Percentiles rank a stretch among this genome's conserved stretches.
Conservation (phyloP, 1,284 basidiomycete species). For the Exsudoporus floridanus region DNA sequence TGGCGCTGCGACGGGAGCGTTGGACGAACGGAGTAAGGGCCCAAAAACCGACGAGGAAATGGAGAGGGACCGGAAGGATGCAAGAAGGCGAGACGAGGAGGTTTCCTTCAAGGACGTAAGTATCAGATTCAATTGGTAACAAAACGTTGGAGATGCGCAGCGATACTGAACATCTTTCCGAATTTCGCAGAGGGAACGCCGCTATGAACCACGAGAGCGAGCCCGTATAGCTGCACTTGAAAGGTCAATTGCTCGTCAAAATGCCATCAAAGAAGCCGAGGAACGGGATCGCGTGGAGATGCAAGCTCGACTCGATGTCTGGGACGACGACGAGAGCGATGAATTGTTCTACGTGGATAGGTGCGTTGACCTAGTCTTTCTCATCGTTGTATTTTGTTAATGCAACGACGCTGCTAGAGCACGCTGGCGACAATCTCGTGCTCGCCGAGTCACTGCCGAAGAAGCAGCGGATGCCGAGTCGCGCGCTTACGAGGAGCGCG, state of each 20-base stretch:
- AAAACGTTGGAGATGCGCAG: background rate
- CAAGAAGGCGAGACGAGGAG: conserved; percentile 73
- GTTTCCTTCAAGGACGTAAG: conserved; percentile 81
- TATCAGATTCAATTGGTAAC: conserved; percentile 17
- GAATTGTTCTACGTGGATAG: conserved; percentile 85
- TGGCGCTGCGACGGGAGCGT: conserved; percentile 28
- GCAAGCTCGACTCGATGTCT: conserved; percentile 69
- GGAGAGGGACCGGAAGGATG: conserved; percentile 74
- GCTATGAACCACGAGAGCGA: conserved; percentile 57
- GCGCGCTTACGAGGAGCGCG: conserved; percentile 76
- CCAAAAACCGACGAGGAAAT: conserved; percentile 83
- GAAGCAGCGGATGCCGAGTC: conserved; percentile 82
- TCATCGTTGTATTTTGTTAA: background rate
- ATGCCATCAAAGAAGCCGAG: conserved; percentile 70
- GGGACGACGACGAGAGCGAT: conserved; percentile 90
- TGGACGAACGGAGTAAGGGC: conserved; percentile 40
- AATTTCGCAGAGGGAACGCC: conserved; percentile 63
- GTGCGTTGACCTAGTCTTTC: conserved; percentile 38
- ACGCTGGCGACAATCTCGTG: conserved; percentile 74
- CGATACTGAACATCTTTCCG: background rate
- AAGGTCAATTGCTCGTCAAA: conserved; percentile 70
- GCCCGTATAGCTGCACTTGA: conserved; percentile 73
- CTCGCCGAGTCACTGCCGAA: conserved; percentile 67
- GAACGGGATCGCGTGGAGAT: conserved; percentile 72
- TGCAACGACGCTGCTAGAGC: conserved; percentile 39